Conservation (phyloP, 208 protist species). For the Entamoeba histolytica region DNA sequence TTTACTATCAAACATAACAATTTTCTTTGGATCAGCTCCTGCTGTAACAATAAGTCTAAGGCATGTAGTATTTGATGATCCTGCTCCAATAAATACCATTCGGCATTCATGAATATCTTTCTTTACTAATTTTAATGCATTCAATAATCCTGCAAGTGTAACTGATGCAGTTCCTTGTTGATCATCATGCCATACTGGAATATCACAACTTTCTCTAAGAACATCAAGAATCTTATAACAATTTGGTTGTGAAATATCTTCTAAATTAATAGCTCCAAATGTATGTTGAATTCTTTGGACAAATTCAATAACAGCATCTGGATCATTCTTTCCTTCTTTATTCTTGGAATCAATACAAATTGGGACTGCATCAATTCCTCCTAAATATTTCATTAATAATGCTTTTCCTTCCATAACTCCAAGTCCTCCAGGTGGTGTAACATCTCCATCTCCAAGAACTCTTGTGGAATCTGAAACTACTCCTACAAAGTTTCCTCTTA, state of each 20-base stretch:
- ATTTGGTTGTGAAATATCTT: not conserved
- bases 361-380: not conserved
- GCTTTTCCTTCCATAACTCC: not conserved
- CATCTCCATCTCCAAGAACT: not conserved
- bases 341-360: not conserved
- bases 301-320: not conserved
- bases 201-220: not conserved
- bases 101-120: not conserved
- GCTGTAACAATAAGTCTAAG: not conserved
- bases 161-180: not conserved
- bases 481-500: not conserved
- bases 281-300: not conserved
- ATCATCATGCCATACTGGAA: not conserved
- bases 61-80: not conserved
- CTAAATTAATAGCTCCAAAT: not conserved
- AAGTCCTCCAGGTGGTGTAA: not conserved
- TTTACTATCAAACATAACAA: not conserved
- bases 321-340: not conserved
- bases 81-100: not conserved
- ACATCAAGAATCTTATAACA: not conserved
- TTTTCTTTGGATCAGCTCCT: not conserved
- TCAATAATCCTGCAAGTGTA: not conserved
- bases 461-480: not conserved
- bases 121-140: not conserved
- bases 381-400: not conserved